Evolutionary conservation across 108 stramenopile genomes (phyloP).

Genomic region (Epipyxis sp.): DNA sequence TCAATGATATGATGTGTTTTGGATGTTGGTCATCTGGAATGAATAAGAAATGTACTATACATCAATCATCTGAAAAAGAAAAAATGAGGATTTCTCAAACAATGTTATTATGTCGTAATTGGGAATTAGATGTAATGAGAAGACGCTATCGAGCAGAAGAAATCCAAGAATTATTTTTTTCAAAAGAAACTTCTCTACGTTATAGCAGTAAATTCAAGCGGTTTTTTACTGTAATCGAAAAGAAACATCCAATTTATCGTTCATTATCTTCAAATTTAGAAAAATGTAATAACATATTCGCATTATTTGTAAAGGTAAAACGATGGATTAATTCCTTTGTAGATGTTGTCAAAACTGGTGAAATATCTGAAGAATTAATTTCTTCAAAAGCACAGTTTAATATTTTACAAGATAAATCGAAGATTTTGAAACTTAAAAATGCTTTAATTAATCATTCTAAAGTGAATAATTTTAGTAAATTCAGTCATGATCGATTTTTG

Average conservation of each 20-base stretch:
- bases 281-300: slow-evolving; percentile 50
- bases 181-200: slow-evolving; percentile 48
- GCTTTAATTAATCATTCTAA: not conserved
- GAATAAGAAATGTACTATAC: slow-evolving; percentile 4
- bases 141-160: slow-evolving; percentile 69
- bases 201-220: slow-evolving; percentile 53
- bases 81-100: slow-evolving; percentile 23
- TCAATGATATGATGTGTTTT: slow-evolving; percentile 54
- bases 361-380: not conserved
- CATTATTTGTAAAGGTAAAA: slow-evolving; percentile 42
- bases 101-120: slow-evolving; percentile 65
- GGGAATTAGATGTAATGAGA: slow-evolving; percentile 61
- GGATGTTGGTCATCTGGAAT: slow-evolving; percentile 69
- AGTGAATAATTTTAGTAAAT: not conserved
- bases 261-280: slow-evolving; percentile 47
- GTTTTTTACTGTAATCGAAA: slow-evolving; percentile 55
- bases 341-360: slow-evolving; percentile 46
- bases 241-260: slow-evolving; percentile 65
- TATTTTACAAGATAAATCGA: slow-evolving; percentile 47
- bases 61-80: slow-evolving; percentile 3
- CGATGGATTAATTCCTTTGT: slow-evolving; percentile 58
- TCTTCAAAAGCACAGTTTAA: slow-evolving; percentile 34
- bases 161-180: slow-evolving; percentile 62
- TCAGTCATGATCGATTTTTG: slow-evolving; percentile 40
- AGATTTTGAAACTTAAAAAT: not conserved